Conservation (phyloP, 2,329 filamentous ascomycete species). For the Trichoderma brevicompactum region DNA sequence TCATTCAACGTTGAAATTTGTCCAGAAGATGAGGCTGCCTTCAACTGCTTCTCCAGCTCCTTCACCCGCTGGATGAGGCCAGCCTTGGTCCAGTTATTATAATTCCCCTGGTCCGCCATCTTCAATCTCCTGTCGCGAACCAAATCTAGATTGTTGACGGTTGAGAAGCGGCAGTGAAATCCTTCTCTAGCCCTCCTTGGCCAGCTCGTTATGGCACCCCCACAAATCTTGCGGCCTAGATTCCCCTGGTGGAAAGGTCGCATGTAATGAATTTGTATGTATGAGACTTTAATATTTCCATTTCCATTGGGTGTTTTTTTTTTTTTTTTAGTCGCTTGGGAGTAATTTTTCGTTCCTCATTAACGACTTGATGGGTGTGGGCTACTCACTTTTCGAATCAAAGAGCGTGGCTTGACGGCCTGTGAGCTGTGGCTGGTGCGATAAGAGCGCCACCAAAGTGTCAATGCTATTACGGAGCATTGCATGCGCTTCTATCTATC, state of each 20-base stretch:
- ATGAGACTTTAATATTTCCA: background rate
- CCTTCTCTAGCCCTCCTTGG: conserved; percentile 16
- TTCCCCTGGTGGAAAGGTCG: conserved; percentile 35
- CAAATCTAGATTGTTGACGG: conserved; percentile 17
- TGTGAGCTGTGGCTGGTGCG: conserved; percentile 23
- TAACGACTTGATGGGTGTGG: background rate
- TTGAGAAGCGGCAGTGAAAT: conserved; percentile 28
- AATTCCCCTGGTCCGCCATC: conserved; percentile 49
- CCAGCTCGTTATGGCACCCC: conserved; percentile 32
- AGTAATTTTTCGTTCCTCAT: background rate
- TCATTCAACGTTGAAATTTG: background rate
- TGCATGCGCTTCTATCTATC: too few species aligned
- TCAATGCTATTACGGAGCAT: background rate
- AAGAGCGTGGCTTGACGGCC: background rate
- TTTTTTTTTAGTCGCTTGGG: background rate
- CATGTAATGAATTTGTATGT: conserved; percentile 35
- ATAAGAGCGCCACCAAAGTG: conserved; percentile 15
- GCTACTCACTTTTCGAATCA: background rate
- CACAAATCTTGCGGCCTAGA: conserved; percentile 36
- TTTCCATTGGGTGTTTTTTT: background rate
- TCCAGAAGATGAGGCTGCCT: conserved; percentile 37
- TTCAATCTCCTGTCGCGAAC: conserved; percentile 20
- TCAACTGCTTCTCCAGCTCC: conserved; percentile 68
- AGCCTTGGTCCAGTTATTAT: conserved; percentile 69
- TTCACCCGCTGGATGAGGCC: conserved; percentile 70